Evolutionary conservation across 352 stramenopile genomes (phyloP).

Genomic region (Poterioochromonas sp.): DNA sequence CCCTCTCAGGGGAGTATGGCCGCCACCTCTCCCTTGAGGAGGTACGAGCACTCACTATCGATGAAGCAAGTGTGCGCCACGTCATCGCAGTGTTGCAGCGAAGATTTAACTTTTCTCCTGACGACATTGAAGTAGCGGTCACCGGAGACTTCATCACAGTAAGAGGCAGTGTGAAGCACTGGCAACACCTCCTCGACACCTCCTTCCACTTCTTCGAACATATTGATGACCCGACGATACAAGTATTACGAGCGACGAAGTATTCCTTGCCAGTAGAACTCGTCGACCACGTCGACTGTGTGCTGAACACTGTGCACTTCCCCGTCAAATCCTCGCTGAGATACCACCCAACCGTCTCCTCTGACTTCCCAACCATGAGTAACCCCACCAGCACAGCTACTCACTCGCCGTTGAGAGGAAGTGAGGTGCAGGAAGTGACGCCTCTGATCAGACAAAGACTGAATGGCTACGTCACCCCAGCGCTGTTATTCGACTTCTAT

Average conservation of each 20-base stretch:
- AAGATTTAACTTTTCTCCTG: too few relatives aligned
- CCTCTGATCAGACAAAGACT: not conserved
- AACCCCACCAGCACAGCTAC: not conserved
- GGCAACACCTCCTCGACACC: not conserved
- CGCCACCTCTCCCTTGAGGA: too few relatives aligned
- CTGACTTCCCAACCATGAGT: not conserved
- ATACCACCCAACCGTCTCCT: not conserved
- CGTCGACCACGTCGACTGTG: not conserved
- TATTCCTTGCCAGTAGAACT: not conserved
- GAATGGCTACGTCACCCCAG: not conserved
- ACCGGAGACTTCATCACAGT: not conserved
- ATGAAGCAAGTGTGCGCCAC: too few relatives aligned
- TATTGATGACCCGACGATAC: not conserved
- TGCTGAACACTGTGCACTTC: constrained; percentile 18
- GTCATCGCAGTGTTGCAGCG: too few relatives aligned
- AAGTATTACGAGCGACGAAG: not conserved
- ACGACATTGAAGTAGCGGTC: too few relatives aligned
- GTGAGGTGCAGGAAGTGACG: not conserved
- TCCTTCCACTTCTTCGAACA: not conserved
- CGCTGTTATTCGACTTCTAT: constrained; percentile 25
- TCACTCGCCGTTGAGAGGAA: not conserved
- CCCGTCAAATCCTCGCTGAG: not conserved
- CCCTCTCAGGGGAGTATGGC: too few relatives aligned
- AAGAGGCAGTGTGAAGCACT: not conserved
- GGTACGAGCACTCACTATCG: too few relatives aligned